phyloP scores from a whole-genome alignment of 179 eudicot species.

The Monotropa hypopitys region DNA sequence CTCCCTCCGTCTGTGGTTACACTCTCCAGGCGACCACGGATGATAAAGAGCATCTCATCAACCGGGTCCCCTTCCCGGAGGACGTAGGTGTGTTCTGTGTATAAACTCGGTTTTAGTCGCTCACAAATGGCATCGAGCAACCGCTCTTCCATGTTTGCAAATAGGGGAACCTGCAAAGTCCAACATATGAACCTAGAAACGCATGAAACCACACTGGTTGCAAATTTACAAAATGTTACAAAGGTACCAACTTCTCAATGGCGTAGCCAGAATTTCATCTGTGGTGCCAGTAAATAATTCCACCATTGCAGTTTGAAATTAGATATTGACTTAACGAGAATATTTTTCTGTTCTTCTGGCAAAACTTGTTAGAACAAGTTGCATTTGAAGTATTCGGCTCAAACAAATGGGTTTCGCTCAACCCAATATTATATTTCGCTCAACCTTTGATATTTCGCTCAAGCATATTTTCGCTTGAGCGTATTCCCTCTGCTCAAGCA shows the following conservation, averaged over 20 bases:
- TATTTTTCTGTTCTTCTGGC: neutral
- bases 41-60: slow-evolving; percentile 82
- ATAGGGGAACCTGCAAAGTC: slow-evolving; percentile 67
- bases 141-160: slow-evolving; percentile 92
- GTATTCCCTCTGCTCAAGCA: too few species aligned
- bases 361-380: neutral
- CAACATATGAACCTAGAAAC: slow-evolving; percentile 24
- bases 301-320: neutral
- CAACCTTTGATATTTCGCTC: too few species aligned
- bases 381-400: too few species aligned
- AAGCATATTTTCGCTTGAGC: too few species aligned
- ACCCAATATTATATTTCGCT: too few species aligned
- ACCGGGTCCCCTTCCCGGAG: slow-evolving; percentile 93
- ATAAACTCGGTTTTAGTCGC: slow-evolving; percentile 62
- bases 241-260: slow-evolving; percentile 51
- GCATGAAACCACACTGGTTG: slow-evolving; percentile 63
- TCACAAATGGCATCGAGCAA: slow-evolving; percentile 93
- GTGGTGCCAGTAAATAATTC: neutral
- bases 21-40: slow-evolving; percentile 73
- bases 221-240: slow-evolving; percentile 71
- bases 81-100: slow-evolving; percentile 70
- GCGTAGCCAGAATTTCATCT: neutral
- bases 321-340: neutral
- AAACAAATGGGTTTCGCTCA: too few species aligned
- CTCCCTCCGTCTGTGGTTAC: slow-evolving; percentile 92